These are phyloP conservation scores for Dendrobium nobile DNA, from an alignment of 106 monocot species.

Conservation along the genomic window DNA sequence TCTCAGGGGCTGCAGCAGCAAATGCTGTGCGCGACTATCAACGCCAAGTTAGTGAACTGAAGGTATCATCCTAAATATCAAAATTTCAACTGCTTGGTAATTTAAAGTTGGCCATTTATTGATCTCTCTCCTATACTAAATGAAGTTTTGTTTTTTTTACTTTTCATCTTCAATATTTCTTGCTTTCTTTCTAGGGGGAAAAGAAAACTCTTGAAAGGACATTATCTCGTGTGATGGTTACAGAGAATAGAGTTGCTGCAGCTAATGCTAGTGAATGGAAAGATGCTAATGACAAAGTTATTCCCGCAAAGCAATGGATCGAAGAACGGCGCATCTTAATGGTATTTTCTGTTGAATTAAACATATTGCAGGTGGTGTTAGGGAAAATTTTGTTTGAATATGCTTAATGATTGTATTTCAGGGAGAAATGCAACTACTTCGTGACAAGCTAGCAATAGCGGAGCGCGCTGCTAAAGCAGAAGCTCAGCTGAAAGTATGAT, in stretches of 20 bases:
- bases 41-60: slow-evolving; percentile 57
- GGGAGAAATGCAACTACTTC: slow-evolving; percentile 86
- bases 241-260: slow-evolving; percentile 67
- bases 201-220: slow-evolving; percentile 72
- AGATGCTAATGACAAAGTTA: slow-evolving; percentile 77
- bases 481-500: slow-evolving; percentile 64
- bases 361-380: background rate
- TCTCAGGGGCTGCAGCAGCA: slow-evolving; percentile 80
- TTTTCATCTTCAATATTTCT: background rate
- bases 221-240: slow-evolving; percentile 74
- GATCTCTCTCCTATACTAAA: background rate
- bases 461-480: slow-evolving; percentile 69
- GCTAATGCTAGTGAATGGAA: slow-evolving; percentile 86
- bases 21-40: slow-evolving; percentile 89
- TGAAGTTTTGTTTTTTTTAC: background rate
- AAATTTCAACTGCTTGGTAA: background rate
- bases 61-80: slow-evolving; percentile 23
- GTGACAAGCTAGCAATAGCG: slow-evolving; percentile 58
- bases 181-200: slow-evolving; percentile 37
- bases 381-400: background rate
- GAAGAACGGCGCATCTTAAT: slow-evolving; percentile 61
- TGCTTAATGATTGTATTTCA: slow-evolving; percentile 9
- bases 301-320: slow-evolving; percentile 78
- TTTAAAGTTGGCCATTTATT: background rate
- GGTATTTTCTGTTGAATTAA: slow-evolving; percentile 24